Evolutionary conservation across 352 stramenopile genomes (phyloP).

Genomic region (Aphanomyces cochlioides): DNA sequence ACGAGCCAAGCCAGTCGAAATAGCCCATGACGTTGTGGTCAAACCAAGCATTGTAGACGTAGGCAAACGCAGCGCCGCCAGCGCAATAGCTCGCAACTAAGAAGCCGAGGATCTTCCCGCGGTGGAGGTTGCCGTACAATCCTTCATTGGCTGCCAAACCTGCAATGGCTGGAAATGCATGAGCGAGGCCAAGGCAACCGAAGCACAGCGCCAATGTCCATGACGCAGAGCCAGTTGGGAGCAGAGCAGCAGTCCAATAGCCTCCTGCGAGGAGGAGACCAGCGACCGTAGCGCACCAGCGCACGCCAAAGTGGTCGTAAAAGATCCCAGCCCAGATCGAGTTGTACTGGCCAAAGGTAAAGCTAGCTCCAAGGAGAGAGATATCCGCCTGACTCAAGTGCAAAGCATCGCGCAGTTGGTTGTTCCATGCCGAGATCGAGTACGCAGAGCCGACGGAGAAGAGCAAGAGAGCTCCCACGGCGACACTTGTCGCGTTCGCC

Average conservation of each 20-base stretch:
- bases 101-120: slow-evolving; percentile 67
- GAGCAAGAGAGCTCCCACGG: slow-evolving; percentile 55
- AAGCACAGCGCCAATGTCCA: slow-evolving; percentile 54
- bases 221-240: slow-evolving; percentile 38
- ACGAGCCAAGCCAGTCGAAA: slow-evolving; percentile 45
- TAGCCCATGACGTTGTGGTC: slow-evolving; percentile 48
- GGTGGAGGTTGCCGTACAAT: slow-evolving; percentile 55
- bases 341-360: slow-evolving; percentile 74
- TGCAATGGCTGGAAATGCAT: slow-evolving; percentile 66
- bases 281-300: slow-evolving; percentile 48
- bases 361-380: slow-evolving; percentile 68
- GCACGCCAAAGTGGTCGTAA: slow-evolving; percentile 58
- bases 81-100: slow-evolving; percentile 62
- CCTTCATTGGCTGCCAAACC: slow-evolving; percentile 67
- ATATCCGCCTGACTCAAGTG: slow-evolving; percentile 68
- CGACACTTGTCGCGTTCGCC: slow-evolving; percentile 37
- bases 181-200: slow-evolving; percentile 50
- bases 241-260: slow-evolving; percentile 37
- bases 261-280: slow-evolving; percentile 38
- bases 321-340: slow-evolving; percentile 60
- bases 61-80: slow-evolving; percentile 61
- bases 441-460: slow-evolving; percentile 60
- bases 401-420: slow-evolving; percentile 50
- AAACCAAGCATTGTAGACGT: slow-evolving; percentile 60
- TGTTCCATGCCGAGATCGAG: slow-evolving; percentile 72